A percentile compares a stretch with the other conserved stretches of the same genome.
Conservation (phyloP, 768 basidiomycete species). For the Leccinum fibrillosum region DNA sequence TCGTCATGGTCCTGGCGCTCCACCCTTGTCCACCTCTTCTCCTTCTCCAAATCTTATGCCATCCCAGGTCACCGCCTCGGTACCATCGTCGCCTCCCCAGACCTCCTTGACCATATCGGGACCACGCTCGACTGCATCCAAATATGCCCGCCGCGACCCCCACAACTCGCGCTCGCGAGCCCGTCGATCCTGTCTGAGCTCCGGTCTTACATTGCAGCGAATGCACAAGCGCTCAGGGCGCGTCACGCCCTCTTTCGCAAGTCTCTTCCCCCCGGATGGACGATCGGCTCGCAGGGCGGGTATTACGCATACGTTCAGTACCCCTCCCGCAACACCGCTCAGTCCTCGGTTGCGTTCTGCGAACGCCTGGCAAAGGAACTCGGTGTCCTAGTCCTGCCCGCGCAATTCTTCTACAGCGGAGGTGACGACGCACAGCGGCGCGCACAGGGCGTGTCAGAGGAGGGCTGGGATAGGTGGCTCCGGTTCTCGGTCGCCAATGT, state of each 20-base stretch:
- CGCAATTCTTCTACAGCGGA: conserved; percentile 50
- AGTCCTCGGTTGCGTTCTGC: conserved; percentile 51
- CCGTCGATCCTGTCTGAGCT: conserved; percentile 49
- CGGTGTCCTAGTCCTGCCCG: conserved; percentile 68
- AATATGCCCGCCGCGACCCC: conserved; percentile 71
- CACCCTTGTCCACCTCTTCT: conserved; percentile 67
- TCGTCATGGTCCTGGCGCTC: conserved; percentile 49
- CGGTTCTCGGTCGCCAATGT: conserved; percentile 82
- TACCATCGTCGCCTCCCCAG: conserved; percentile 58
- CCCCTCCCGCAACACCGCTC: conserved; percentile 42
- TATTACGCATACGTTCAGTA: conserved; percentile 79
- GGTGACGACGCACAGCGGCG: conserved; percentile 11
- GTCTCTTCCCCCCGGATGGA: conserved; percentile 53
- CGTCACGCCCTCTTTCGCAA: conserved; percentile 57
- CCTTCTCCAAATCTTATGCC: conserved; percentile 78
- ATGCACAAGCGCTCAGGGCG: conserved; percentile 44
- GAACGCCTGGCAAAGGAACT: conserved; percentile 53
- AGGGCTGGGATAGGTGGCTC: conserved; percentile 59
- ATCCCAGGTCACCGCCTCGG: conserved; percentile 85
- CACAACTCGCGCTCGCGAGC: conserved; percentile 63
- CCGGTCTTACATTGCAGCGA: conserved; percentile 48
- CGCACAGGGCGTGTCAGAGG: conserved; percentile 23
- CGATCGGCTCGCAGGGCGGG: conserved; percentile 60
- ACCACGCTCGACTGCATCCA: conserved; percentile 78
- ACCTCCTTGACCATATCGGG: conserved; percentile 44